These are phyloP conservation scores for Cyphellophora attinorum DNA, from an alignment of 2,329 filamentous ascomycete genomes.

Conservation along the genomic window DNA sequence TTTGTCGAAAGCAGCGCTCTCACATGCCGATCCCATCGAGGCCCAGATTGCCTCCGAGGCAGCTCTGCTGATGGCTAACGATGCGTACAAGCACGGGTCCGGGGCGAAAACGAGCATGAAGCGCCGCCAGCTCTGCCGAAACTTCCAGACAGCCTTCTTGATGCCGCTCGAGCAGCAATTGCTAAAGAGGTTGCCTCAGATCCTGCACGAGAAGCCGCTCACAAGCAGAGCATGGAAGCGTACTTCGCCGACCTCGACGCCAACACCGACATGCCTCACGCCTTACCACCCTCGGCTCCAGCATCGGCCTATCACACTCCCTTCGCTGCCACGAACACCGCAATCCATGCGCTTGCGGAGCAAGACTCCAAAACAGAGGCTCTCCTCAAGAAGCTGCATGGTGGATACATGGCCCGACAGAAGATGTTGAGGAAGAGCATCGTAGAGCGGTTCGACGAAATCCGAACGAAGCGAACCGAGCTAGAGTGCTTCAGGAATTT, in stretches of 20 bases:
- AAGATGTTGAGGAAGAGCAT: slow-evolving; percentile 76
- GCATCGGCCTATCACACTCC: slow-evolving; percentile 58
- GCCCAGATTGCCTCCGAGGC: slow-evolving; percentile 66
- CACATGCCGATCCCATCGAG: slow-evolving; percentile 54
- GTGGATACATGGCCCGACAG: slow-evolving; percentile 80
- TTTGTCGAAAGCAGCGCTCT: slow-evolving; percentile 54
- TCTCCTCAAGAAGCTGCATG: slow-evolving; percentile 88
- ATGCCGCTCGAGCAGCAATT: slow-evolving; percentile 67
- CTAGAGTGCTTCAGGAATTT: slow-evolving; percentile 66
- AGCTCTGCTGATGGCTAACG: slow-evolving; percentile 69
- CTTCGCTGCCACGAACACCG: slow-evolving; percentile 66
- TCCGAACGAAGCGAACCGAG: slow-evolving; percentile 63
- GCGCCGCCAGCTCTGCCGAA: slow-evolving; percentile 48
- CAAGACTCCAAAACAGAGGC: slow-evolving; percentile 83
- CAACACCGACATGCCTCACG: slow-evolving; percentile 54
- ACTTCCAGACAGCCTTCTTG: slow-evolving; percentile 62
- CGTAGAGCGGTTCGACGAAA: slow-evolving; percentile 59
- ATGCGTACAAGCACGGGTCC: slow-evolving; percentile 69
- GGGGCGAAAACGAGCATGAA: too few species aligned
- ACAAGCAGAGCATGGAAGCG: slow-evolving; percentile 28
- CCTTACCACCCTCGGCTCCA: slow-evolving; percentile 69
- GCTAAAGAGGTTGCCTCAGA: slow-evolving; percentile 58
- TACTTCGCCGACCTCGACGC: slow-evolving; percentile 44
- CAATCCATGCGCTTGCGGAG: slow-evolving; percentile 64
- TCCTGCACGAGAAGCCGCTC: slow-evolving; percentile 40